Evolutionary conservation across 352 stramenopile genomes (phyloP).

Genomic region (Globisporangium yorkense): DNA sequence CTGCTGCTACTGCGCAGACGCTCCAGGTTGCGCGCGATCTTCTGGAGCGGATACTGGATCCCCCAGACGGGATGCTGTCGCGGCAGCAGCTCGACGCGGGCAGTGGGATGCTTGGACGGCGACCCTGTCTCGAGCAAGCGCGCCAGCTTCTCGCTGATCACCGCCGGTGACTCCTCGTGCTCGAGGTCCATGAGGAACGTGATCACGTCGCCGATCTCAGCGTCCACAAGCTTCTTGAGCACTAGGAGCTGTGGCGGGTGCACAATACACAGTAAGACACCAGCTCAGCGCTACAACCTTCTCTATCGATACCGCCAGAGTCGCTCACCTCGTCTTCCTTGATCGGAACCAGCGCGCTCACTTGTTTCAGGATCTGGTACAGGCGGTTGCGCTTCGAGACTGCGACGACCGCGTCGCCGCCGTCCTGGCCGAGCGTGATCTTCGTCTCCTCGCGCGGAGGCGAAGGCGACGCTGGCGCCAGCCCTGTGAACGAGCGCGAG

Average conservation of each 20-base stretch:
- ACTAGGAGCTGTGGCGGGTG: constrained; percentile 30
- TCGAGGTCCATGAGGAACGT: constrained; percentile 48
- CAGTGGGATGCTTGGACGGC: constrained; percentile 41
- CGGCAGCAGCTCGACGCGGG: constrained; percentile 19
- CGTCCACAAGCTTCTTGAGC: constrained; percentile 69
- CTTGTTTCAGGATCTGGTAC: constrained; percentile 60
- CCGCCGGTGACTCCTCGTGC: constrained; percentile 17
- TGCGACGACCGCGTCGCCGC: constrained; percentile 24
- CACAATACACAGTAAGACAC: too few relatives aligned
- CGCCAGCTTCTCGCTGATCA: constrained; percentile 30
- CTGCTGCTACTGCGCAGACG: constrained; percentile 18
- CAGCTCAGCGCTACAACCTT: neutral
- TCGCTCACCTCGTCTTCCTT: constrained; percentile 48
- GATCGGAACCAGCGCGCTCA: constrained; percentile 38
- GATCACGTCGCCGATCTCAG: constrained; percentile 69
- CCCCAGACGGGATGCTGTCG: constrained; percentile 41
- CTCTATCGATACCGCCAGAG: neutral
- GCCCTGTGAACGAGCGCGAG: constrained; percentile 4
- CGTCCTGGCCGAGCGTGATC: constrained; percentile 40
- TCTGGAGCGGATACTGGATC: constrained; percentile 68
- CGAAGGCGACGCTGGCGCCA: constrained; percentile 10
- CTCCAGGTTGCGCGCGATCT: constrained; percentile 62
- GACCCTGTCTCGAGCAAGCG: constrained; percentile 44
- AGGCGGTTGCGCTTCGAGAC: constrained; percentile 50
- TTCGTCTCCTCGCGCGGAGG: constrained; percentile 42